A percentile compares a stretch with the other conserved stretches of the same genome.
Evolutionary conservation across 164 flowering plant species (phyloP).

Genomic region (Liquidambar formosana): DNA sequence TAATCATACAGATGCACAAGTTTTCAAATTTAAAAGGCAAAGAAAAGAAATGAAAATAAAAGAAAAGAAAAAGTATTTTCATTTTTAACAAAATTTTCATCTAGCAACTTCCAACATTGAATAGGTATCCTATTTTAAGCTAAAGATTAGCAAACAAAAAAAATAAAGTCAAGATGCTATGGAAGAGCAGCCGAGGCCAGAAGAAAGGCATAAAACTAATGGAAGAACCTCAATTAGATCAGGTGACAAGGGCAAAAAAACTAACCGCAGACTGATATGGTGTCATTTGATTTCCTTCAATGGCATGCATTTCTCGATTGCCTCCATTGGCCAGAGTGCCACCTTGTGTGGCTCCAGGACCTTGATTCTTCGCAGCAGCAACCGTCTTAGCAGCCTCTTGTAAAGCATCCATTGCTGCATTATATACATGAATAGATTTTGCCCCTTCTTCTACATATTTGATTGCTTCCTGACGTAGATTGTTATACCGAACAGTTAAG

Average conservation of each 20-base stretch:
- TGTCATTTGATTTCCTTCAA: slow-evolving; percentile 23
- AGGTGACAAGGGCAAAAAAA: slow-evolving; percentile 2
- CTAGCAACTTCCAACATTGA: too few species aligned
- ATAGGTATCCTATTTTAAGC: too few species aligned
- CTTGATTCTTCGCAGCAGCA: slow-evolving; percentile 29
- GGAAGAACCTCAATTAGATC: not conserved
- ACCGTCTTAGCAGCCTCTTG: slow-evolving; percentile 37
- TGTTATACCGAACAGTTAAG: slow-evolving; percentile 34
- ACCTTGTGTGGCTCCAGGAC: slow-evolving; percentile 25
- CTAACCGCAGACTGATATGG: slow-evolving; percentile 37
- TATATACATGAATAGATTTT: slow-evolving; percentile 38
- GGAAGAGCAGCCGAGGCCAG: not conserved
- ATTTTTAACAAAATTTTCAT: too few species aligned
- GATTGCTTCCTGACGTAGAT: slow-evolving; percentile 47
- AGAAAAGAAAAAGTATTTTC: not conserved
- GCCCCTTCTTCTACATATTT: slow-evolving; percentile 56
- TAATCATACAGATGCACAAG: too few species aligned
- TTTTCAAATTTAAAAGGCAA: too few species aligned
- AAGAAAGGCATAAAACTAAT: not conserved
- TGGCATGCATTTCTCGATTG: slow-evolving; percentile 15
- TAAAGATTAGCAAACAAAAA: too few species aligned
- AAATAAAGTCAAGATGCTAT: too few species aligned
- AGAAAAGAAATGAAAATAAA: not conserved
- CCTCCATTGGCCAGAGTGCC: slow-evolving; percentile 26
- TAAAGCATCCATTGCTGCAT: slow-evolving; percentile 46